A percentile compares a stretch with the other conserved stretches of the same genome.
These are phyloP conservation scores for Ustilago trichophora DNA, from an alignment of 1,284 basidiomycete genomes.

Conservation along the genomic window DNA sequence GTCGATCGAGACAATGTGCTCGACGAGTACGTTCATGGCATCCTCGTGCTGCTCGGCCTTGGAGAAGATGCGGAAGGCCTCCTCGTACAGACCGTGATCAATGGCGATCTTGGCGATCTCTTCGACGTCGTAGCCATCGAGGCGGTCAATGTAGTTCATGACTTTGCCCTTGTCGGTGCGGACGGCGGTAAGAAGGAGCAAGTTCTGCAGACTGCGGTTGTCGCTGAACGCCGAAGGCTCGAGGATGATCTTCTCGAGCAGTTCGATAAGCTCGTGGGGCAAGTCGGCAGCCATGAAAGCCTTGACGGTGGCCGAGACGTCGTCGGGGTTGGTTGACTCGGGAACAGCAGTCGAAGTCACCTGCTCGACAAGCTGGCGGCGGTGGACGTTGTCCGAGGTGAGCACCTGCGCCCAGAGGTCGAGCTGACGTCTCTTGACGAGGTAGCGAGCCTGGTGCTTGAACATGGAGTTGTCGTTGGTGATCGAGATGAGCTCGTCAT, in stretches of 20 bases:
- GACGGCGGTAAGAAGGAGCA: conserved; percentile 93
- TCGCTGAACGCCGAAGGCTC: conserved; percentile 97
- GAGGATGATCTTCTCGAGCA: conserved; percentile 98
- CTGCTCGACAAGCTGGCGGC: conserved; percentile 94
- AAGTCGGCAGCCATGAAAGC: conserved; percentile 97
- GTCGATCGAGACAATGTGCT: conserved; percentile 97
- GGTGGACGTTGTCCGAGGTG: conserved; percentile 86
- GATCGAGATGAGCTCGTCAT: conserved; percentile 95
- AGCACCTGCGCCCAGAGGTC: conserved; percentile 98
- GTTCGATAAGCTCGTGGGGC: conserved; percentile 94
- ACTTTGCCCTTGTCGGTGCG: conserved; percentile 99
- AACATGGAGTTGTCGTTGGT: conserved; percentile 99
- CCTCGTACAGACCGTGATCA: conserved; percentile 94
- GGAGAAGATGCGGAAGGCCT: conserved; percentile 75
- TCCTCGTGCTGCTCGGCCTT: conserved; percentile 68
- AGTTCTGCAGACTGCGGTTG: conserved; percentile 76
- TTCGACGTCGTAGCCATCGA: conserved; percentile 90
- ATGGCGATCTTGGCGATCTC: conserved; percentile 98
- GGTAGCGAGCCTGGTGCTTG: conserved; percentile 98
- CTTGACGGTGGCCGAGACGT: conserved; percentile 98
- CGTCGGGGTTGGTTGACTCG: conserved; percentile 96
- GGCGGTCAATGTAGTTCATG: conserved; percentile 96
- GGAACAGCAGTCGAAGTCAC: conserved; percentile 83
- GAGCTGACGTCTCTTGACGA: conserved; percentile 92
- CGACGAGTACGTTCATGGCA: conserved; percentile 97